phyloP scores from a whole-genome alignment of 257 asterid genomes.

The Salvia hispanica region DNA sequence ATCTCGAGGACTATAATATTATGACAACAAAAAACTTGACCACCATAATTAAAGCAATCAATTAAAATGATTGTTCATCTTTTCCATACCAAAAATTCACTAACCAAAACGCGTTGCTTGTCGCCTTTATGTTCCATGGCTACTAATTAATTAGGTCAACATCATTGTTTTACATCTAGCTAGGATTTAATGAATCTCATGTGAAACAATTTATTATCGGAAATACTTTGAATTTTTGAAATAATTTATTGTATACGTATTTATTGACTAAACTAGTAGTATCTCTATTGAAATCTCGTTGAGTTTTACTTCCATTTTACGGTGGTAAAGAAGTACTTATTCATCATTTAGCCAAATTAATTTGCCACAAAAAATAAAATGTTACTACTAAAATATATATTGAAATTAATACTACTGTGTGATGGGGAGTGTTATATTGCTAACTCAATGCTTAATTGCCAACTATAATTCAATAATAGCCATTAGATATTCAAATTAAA shows the following conservation, averaged over 20 bases:
- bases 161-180: neutral
- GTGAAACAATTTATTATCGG: neutral
- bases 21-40: conserved; percentile 38
- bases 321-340: too few species aligned
- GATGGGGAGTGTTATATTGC: too few species aligned
- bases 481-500: too few species aligned
- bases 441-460: too few species aligned
- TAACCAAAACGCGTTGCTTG: conserved; percentile 21
- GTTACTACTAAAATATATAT: too few species aligned
- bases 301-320: too few species aligned
- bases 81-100: conserved; percentile 27
- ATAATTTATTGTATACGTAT: neutral
- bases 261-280: too few species aligned
- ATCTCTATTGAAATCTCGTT: too few species aligned
- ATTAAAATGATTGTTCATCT: conserved; percentile 32
- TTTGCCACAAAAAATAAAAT: too few species aligned
- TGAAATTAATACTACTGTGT: too few species aligned
- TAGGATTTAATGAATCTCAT: neutral
- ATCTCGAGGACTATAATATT: conserved; percentile 34
- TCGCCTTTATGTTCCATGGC: conserved; percentile 11
- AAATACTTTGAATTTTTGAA: neutral
- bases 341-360: too few species aligned
- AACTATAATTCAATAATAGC: too few species aligned
- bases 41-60: conserved; percentile 40
- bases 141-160: neutral